Evolutionary conservation across 352 stramenopile species (phyloP).

Genomic region (Phytophthora lateralis): DNA sequence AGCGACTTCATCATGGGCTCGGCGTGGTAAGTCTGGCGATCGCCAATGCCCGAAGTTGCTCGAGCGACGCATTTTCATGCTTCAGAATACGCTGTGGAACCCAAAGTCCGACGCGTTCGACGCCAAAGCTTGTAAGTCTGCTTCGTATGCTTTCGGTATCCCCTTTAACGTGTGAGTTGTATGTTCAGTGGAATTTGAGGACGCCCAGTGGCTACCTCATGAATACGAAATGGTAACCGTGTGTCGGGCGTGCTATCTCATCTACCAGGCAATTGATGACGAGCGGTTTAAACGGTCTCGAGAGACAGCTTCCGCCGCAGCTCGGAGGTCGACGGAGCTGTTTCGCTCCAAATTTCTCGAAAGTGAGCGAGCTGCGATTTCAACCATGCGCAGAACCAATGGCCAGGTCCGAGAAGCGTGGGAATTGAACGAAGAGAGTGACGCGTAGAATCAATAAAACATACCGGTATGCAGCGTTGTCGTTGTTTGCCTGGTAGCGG

Average conservation of each 20-base stretch:
- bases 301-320: conserved; percentile 39
- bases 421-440: conserved; percentile 17
- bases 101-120: conserved; percentile 64
- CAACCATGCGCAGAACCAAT: conserved; percentile 2
- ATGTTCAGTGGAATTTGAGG: conserved; percentile 49
- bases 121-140: conserved; percentile 47
- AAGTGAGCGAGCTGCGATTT: conserved; percentile 28
- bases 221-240: conserved; percentile 59
- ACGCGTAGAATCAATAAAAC: conserved; percentile 2
- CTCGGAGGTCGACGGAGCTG: conserved; percentile 28
- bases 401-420: conserved; percentile 20
- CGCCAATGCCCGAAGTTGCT: conserved; percentile 40
- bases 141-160: not conserved
- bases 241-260: conserved; percentile 50
- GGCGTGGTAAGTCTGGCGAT: conserved; percentile 3
- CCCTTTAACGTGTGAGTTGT: conserved; percentile 2
- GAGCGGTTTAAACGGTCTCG: conserved; percentile 47
- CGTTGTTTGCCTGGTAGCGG: not conserved
- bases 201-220: conserved; percentile 47
- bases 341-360: conserved; percentile 41
- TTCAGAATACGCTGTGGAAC: conserved; percentile 75
- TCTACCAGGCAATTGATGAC: conserved; percentile 60
- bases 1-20: conserved; percentile 12
- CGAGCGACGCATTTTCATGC: conserved; percentile 70
- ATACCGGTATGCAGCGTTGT: not conserved